phyloP scores from a whole-genome alignment of 768 basidiomycete genomes.

The Suillus placidus region DNA sequence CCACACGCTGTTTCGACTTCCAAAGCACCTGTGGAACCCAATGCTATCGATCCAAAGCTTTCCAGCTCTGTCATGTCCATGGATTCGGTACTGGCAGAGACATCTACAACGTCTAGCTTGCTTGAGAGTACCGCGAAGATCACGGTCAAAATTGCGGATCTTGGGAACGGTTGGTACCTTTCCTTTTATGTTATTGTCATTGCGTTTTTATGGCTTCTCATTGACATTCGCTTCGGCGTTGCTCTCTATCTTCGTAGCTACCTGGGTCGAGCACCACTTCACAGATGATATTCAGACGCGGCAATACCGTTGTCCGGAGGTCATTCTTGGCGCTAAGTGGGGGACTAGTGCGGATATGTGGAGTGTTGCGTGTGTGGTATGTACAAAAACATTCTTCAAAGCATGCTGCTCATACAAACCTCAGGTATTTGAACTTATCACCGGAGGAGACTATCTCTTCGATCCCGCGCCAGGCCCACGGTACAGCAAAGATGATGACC shows the following conservation, averaged over 20 bases:
- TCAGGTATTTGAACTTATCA: slow-evolving; percentile 92
- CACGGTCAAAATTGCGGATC: slow-evolving; percentile 98
- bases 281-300: slow-evolving; percentile 98
- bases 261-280: slow-evolving; percentile 94
- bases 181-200: neutral
- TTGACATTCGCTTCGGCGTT: slow-evolving; percentile 12
- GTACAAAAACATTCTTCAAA: slow-evolving; percentile 7
- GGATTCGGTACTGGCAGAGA: slow-evolving; percentile 30
- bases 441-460: slow-evolving; percentile 97
- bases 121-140: slow-evolving; percentile 63
- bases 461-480: slow-evolving; percentile 94
- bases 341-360: slow-evolving; percentile 94
- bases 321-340: slow-evolving; percentile 96
- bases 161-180: slow-evolving; percentile 80
- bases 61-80: slow-evolving; percentile 32
- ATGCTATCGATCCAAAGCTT: slow-evolving; percentile 23
- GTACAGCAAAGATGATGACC: slow-evolving; percentile 96
- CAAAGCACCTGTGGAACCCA: slow-evolving; percentile 23
- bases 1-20: slow-evolving; percentile 30
- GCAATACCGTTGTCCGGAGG: slow-evolving; percentile 97
- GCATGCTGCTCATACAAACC: neutral
- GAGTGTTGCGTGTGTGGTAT: slow-evolving; percentile 92
- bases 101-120: slow-evolving; percentile 32
- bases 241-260: slow-evolving; percentile 44
- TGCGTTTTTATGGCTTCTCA: slow-evolving; percentile 2